Percentiles rank a stretch among this genome's conserved stretches.
phyloP scores from a whole-genome alignment of 2,329 filamentous ascomycete species.

The Tricladium varicosporioides region DNA sequence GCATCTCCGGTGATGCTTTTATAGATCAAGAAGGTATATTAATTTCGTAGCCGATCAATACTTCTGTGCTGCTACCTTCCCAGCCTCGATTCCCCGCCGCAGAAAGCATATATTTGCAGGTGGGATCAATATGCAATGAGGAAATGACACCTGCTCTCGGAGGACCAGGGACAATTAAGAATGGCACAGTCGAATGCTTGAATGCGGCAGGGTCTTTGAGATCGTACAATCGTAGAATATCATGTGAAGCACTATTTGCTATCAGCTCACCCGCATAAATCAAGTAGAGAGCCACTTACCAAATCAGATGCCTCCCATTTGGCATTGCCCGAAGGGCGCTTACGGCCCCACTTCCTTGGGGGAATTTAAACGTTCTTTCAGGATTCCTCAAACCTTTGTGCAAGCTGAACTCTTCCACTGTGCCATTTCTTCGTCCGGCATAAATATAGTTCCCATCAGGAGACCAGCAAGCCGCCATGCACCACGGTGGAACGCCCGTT shows the following conservation, averaged over 20 bases:
- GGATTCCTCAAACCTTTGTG: slow-evolving; percentile 76
- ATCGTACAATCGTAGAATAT: slow-evolving; percentile 92
- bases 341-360: slow-evolving; percentile 83
- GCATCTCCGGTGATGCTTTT: neutral
- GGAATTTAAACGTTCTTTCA: slow-evolving; percentile 80
- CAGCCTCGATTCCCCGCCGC: slow-evolving; percentile 90
- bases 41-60: slow-evolving; percentile 93
- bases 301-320: slow-evolving; percentile 88
- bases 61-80: slow-evolving; percentile 89
- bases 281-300: slow-evolving; percentile 49
- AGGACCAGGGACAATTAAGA: slow-evolving; percentile 91
- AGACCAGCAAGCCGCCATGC: slow-evolving; percentile 95
- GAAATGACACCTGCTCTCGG: slow-evolving; percentile 82
- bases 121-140: slow-evolving; percentile 81
- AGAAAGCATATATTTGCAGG: slow-evolving; percentile 86
- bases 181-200: slow-evolving; percentile 81
- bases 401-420: slow-evolving; percentile 90
- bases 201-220: slow-evolving; percentile 61
- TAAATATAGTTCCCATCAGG: slow-evolving; percentile 95
- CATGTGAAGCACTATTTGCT: slow-evolving; percentile 71
- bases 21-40: slow-evolving; percentile 19
- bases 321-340: slow-evolving; percentile 87
- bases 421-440: slow-evolving; percentile 82
- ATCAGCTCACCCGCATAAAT: slow-evolving; percentile 19
- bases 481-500: slow-evolving; percentile 85